A percentile compares a stretch with the other conserved stretches of the same genome.
Conservation (phyloP, 2,329 filamentous ascomycete genomes). For the Fusarium penzigii region DNA sequence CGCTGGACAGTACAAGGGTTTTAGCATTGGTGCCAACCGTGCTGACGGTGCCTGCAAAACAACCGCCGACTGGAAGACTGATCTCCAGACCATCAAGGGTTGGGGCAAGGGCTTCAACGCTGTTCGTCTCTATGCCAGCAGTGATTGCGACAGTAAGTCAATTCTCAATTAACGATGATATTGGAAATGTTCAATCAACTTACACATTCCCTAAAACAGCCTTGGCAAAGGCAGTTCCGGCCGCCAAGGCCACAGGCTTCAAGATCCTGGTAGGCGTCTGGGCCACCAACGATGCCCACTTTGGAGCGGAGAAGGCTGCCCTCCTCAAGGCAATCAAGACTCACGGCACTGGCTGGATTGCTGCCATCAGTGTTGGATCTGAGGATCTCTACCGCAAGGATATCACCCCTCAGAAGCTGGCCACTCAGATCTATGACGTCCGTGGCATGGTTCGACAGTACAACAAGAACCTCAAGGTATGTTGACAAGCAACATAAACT, state of each 20-base stretch:
- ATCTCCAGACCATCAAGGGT: slow-evolving; percentile 27
- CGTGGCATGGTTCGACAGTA: slow-evolving; percentile 26
- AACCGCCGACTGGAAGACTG: slow-evolving; percentile 26
- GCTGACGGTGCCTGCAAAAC: slow-evolving; percentile 23
- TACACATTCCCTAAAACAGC: slow-evolving; percentile 9
- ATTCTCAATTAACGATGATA: too few species aligned
- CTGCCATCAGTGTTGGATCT: slow-evolving; percentile 25
- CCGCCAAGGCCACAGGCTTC: slow-evolving; percentile 25
- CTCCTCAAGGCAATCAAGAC: slow-evolving; percentile 27
- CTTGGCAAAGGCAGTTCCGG: slow-evolving; percentile 24
- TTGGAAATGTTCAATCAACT: too few species aligned
- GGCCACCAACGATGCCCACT: slow-evolving; percentile 25
- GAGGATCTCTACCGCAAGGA: slow-evolving; percentile 28
- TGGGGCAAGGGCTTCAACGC: slow-evolving; percentile 29
- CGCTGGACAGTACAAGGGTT: slow-evolving; percentile 25
- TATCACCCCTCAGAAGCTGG: slow-evolving; percentile 24
- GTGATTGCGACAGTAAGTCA: slow-evolving; percentile 26
- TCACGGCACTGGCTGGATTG: slow-evolving; percentile 26
- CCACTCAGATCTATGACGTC: slow-evolving; percentile 27
- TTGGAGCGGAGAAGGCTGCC: slow-evolving; percentile 25
- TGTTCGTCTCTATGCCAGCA: slow-evolving; percentile 21
- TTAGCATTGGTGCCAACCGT: slow-evolving; percentile 26
- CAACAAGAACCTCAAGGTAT: slow-evolving; percentile 24
- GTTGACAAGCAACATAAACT: not conserved
- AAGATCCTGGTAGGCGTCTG: slow-evolving; percentile 27